Base-by-base conservation (phyloP, 768 basidiomycete genomes). In the Russula foetens region DNA sequence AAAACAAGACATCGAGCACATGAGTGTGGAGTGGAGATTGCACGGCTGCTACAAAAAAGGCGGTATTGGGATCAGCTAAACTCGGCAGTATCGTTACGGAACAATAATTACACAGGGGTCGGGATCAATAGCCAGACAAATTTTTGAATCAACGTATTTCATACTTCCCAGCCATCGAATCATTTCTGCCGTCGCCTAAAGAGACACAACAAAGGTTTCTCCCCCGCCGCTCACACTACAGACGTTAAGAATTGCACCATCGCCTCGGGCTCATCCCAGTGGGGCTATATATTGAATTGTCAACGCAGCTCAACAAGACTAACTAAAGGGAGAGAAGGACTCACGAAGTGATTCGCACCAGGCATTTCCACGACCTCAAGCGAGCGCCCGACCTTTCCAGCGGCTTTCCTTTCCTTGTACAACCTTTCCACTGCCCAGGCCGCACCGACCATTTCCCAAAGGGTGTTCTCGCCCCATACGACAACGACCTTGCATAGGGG, bases 321-420 rank as follows among this genome's bases (percentile, higher is more conserved):
- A 17, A 5, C 14, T 7, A 26, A 38, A 14, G n/a, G 7, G 23
- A 26, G 12, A 23, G 24, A 56, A 17, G 7, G 4, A 62, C 64
- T 45, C 35, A 66, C 64, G n/a, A 66, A 63, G 43, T 66, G 64
- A 47, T 66, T 66, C 31, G 64, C 64, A 8, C 55, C 46, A 11
- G 63, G 62, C 41, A 64, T 59, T 29, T 59, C 54, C 33, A 60
- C 63, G 28, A 63, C 54, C 38, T 64, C 50, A 17, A 64, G 55
- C 50, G 39, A 14, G 12, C 64, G 48, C n/a, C 44, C 62, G 9
- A 39, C 55, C 45, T 41, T 44, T 17, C 62, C 62, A 33, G 1
- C 24, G 6, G 46, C 62, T 24, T 60, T 29, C 29, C 45, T 38
- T 31, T 64, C 58, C n/a, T 33, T 53, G 35, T 66, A 66, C 28